phyloP scores from a whole-genome alignment of 495 filamentous ascomycete species.

The Lentithecium fluviatile region DNA sequence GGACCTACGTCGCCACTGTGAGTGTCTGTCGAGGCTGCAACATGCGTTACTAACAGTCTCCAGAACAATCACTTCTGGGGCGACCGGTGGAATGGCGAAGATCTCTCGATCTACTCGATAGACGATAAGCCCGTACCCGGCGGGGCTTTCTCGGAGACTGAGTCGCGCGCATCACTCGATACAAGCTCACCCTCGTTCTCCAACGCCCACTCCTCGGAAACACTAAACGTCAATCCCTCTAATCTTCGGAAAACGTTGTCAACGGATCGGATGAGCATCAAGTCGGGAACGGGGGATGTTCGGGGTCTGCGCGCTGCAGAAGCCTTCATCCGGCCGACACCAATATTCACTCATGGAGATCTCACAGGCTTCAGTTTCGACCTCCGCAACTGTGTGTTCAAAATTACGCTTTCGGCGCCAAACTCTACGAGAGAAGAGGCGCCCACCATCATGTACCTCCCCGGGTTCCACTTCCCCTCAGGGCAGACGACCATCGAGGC shows the following conservation, averaged over 20 bases:
- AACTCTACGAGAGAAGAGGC: conserved; percentile 50
- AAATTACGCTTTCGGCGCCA: conserved; percentile 37
- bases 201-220: conserved; percentile 50
- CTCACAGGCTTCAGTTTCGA: conserved; percentile 74
- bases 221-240: conserved; percentile 55
- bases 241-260: conserved; percentile 73
- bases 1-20: conserved; percentile 79
- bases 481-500: conserved; percentile 65
- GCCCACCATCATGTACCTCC: conserved; percentile 83
- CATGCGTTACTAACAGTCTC: conserved; percentile 13
- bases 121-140: conserved; percentile 73
- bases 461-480: conserved; percentile 89
- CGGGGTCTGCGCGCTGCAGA: conserved; percentile 82
- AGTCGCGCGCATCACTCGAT: conserved; percentile 47
- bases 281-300: conserved; percentile 14
- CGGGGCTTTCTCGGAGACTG: conserved; percentile 41
- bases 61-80: conserved; percentile 87
- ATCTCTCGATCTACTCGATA: conserved; percentile 81
- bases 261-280: conserved; percentile 45
- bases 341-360: conserved; percentile 69
- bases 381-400: conserved; percentile 43
- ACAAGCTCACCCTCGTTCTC: conserved; percentile 59
- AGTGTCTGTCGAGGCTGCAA: conserved; percentile 24
- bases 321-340: conserved; percentile 84
- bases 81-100: conserved; percentile 97